Conservation (phyloP, 306 rosid genomes). For the Fragaria ananassa region DNA sequence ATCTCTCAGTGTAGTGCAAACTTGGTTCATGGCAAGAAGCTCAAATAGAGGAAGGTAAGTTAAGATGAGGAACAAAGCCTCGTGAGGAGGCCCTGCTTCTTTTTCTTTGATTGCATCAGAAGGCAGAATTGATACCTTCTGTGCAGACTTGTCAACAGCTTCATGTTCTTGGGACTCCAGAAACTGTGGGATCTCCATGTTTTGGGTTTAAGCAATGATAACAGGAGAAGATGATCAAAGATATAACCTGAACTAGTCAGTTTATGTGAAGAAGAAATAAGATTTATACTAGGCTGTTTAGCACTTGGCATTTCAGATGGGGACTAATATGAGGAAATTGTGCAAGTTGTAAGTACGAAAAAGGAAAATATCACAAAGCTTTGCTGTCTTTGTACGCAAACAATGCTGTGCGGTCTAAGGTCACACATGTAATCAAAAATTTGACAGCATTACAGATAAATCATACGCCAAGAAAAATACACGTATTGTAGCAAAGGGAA, state of each 20-base stretch:
- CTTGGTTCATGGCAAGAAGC: constrained; percentile 56
- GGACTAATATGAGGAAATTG: not conserved
- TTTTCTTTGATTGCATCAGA: constrained; percentile 3
- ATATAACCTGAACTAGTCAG: not conserved
- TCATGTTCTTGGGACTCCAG: constrained; percentile 7
- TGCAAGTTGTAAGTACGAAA: not conserved
- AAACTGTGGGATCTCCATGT: constrained; percentile 28
- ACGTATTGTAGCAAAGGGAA: not conserved
- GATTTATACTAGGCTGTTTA: not conserved
- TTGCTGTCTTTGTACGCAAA: constrained; percentile 7
- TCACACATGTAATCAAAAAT: not conserved
- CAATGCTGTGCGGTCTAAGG: not conserved
- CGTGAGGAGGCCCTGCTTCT: constrained; percentile 45
- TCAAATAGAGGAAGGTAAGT: constrained; percentile 59
- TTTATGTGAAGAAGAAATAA: not conserved
- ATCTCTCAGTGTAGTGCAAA: constrained; percentile 57
- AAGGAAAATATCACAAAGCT: not conserved
- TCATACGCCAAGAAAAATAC: not conserved
- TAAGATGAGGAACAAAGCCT: constrained; percentile 52
- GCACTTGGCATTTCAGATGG: not conserved
- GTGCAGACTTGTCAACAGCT: constrained; percentile 20
- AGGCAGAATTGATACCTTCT: constrained; percentile 11
- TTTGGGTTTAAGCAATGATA: not conserved
- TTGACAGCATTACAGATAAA: not conserved
- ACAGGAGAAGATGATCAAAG: not conserved